Percentiles rank a stretch among this genome's conserved stretches.
phyloP scores from a whole-genome alignment of 441 rosid species.

The Gossypium lobatum region DNA sequence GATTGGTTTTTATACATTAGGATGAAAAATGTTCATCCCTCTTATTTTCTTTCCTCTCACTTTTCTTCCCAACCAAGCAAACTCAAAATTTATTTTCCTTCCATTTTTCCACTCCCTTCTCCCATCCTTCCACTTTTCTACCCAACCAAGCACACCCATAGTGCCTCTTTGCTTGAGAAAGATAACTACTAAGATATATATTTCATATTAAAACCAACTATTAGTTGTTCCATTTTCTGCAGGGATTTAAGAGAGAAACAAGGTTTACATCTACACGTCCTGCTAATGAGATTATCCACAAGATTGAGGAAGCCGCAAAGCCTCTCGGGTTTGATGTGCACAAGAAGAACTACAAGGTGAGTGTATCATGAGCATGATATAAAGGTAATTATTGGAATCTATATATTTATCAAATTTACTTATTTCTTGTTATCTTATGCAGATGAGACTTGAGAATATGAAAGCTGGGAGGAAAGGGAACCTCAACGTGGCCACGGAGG shows the following conservation, averaged over 20 bases:
- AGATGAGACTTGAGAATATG: constrained; percentile 88
- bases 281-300: constrained; percentile 75
- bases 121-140: too few relatives aligned
- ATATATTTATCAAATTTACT: constrained; percentile 5
- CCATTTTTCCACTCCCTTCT: too few relatives aligned
- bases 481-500: constrained; percentile 91
- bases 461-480: constrained; percentile 96
- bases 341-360: constrained; percentile 91
- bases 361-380: not conserved
- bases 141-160: not conserved
- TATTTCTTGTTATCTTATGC: constrained; percentile 17
- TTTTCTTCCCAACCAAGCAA: too few relatives aligned
- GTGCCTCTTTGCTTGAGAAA: not conserved
- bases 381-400: constrained; percentile 1
- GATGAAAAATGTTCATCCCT: too few relatives aligned
- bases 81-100: too few relatives aligned
- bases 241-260: constrained; percentile 85
- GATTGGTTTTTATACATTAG: too few relatives aligned
- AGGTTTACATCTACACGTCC: constrained; percentile 72
- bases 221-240: constrained; percentile 10
- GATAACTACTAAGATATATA: not conserved
- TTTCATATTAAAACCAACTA: not conserved
- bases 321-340: constrained; percentile 95
- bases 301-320: constrained; percentile 93
- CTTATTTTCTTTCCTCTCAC: too few relatives aligned